Conservation (phyloP, 257 asterid genomes). For the Solanum virginianum region DNA sequence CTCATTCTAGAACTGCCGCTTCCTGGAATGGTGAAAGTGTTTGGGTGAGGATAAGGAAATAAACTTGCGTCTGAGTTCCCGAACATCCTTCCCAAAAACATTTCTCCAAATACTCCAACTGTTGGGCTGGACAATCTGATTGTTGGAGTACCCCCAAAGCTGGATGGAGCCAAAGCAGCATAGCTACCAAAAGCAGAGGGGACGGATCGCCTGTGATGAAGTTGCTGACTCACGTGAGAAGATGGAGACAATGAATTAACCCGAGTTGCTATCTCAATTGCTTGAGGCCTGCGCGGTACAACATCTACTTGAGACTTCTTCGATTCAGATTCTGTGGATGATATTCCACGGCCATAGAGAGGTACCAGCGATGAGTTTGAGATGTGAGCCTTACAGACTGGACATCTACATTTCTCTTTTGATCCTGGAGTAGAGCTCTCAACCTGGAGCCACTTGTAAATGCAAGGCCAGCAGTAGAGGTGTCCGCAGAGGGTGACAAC, state of each 20-base stretch:
- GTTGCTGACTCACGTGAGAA: conserved; percentile 20
- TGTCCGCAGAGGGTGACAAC: conserved; percentile 87
- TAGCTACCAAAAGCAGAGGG: conserved; percentile 25
- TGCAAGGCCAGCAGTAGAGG: conserved; percentile 94
- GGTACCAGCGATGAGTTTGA: conserved; percentile 66
- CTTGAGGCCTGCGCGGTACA: conserved; percentile 67
- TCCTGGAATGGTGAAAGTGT: conserved; percentile 27
- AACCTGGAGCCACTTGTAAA: conserved; percentile 74
- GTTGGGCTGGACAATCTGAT: conserved; percentile 51
- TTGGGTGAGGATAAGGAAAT: conserved; percentile 43
- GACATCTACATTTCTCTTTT: conserved; percentile 54
- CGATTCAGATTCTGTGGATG: conserved; percentile 37
- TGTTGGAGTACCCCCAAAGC: conserved; percentile 24
- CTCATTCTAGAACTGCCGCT: conserved; percentile 58
- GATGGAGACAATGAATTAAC: conserved; percentile 18
- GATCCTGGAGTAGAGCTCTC: conserved; percentile 42
- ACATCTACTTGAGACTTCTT: conserved; percentile 34
- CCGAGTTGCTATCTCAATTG: conserved; percentile 19
- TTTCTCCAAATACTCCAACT: conserved; percentile 62
- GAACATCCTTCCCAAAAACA: conserved; percentile 61
- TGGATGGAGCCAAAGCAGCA: conserved; percentile 21
- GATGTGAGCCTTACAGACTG: conserved; percentile 65
- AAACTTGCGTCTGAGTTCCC: conserved; percentile 42
- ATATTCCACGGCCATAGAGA: conserved; percentile 60
- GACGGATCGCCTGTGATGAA: conserved; percentile 16